Base-by-base conservation (phyloP, 331 rosid species). In the Spiraea crenata region DNA sequence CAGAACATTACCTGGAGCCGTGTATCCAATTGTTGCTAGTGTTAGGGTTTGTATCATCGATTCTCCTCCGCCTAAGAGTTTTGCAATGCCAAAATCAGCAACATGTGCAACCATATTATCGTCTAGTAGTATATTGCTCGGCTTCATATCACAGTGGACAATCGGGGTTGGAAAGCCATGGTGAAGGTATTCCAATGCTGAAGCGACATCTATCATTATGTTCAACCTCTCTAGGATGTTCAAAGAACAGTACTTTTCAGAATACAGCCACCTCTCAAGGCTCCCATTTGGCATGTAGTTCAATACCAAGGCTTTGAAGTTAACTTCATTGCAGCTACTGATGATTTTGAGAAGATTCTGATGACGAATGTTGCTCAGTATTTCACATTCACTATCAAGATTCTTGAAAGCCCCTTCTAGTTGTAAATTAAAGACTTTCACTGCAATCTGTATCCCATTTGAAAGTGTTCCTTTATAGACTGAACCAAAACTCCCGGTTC, bases 11-110 rank as follows among this genome's bases (percentile, higher is more conserved):
- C 80, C 86, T 58, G 84, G 86, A n/a, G 90, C 81, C 82, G 84
- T 77, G 40, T 82, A 82, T 9, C 92, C 89, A 44, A 79, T 34
- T 7, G 89, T 84, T 2, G 87, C 89, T 4, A 68, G 72, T 4
- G 72, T 68, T 20, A 68, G 17, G 2, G 62, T 68, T 14, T 69
- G 77, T 0, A 71, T 63, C 34, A 55, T 46, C 56, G 79, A 76
- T 41, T 82, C 82, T 3, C 63, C 83, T 72, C 71, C 72, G 4
- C 73, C 78, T 44, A 84, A 69, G 4, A 83, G 78, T 72, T 74
- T 86, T 7, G 91, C 55, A 12, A 83, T 76, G 6, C 88, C 84
- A 50, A 86, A 86, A 70, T 86, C 88, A 68, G 85, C 67, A 31
- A 81, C 79, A 63, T 46, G 83, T 9, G 86, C 90, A 20, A 79